Evolutionary conservation across 1,139 yeast species (phyloP), one percentile per base, ranked within the genome.

Genomic region (Casaregolazyma suthepensis): DNA sequence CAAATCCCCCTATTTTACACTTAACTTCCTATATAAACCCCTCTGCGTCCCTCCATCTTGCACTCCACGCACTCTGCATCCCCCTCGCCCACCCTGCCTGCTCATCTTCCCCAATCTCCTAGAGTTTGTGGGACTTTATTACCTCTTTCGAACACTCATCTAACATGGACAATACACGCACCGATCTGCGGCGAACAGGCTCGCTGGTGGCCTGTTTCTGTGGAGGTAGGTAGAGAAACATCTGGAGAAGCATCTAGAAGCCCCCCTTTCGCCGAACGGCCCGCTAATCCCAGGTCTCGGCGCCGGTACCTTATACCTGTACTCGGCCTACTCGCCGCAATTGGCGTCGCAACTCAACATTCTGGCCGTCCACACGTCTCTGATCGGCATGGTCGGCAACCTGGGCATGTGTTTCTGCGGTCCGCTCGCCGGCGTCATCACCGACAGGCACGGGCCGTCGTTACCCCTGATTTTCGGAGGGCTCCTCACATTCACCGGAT

Each of bases 291-390:
- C 18, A 54, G 64, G 65, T 15, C 56, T 82, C 52, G 80, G 79
- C 43, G 67, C 85, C 63, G 87, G 87, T 4, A 82, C 87, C 5
- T 71, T 82, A 65, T 82, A 82, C 63, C 70, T 82, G 52, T 82
- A 80, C 65, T 78, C 83, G 29, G 83, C 85, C 5, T 82, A 80
- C 62, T 81, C 85, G 47, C 87, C 88, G 3, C 87, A 82, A 62
- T 71, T 82, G 57, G 85, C 87, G 2, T 69, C 71, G 23, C 73
- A 72, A 50, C 73, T 83, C 48, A 68, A 70, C 18, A 75, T 83
- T 57, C 65, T 76, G 4, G 87, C 82, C 12, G 75, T 84, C 0
- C 77, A 80, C 54, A 72, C 83, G 12, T 78, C 83, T 35, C 67
- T 75, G 23, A 77, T 83, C 3, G 87, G 86, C 2, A 72, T 81